Base-by-base conservation (phyloP, 1,284 basidiomycete species). In the Athelia psychrophila region DNA sequence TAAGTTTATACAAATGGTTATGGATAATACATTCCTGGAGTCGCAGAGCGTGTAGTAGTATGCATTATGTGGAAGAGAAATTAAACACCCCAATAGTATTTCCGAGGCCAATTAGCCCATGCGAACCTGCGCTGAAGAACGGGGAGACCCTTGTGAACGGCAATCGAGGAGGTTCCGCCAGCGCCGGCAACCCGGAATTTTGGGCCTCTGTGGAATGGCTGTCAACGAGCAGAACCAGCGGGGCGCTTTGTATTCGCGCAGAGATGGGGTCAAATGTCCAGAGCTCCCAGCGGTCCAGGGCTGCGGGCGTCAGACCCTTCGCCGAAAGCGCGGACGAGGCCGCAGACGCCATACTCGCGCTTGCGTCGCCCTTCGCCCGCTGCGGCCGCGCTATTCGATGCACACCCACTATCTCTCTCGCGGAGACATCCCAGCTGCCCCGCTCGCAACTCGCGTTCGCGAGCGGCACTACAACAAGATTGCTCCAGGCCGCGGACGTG, bases 111-210 rank as follows among this genome's bases (percentile, higher is more conserved):
- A 84, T 86, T 15, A 90, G 62, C 56, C 76, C 82, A 60, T 75
- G 72, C 23, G 77, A 70, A 36, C 75, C 64, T 19, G 74, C 69
- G 49, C 76, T 71, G 27, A 81, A 63, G 54, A 89, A 74, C 36
- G 87, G 80, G 6, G 83, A 80, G 12, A 89, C 83, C 19, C 86
- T 78, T 23, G 89, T 92, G 64, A 92, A 92, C 27, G 89, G 88
- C 55, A 92, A 69, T 47, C 86, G 77, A 42, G 87, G 83, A 44
- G 76, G n/a, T n/a, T 60, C 20, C 13, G 27, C n/a, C 22, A 23
- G n/a, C 13, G 27, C n/a, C 22, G 30, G n/a, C 36, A 32, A 3
- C 23, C 52, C 51, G 52, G 50, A 42, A 52, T 51, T 47, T 51
- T 40, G 52, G 44, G 51, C 56, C 58, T 54, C 44, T 20, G 44